Base-by-base conservation (phyloP, 2,329 filamentous ascomycete species). In the Colletotrichum sansevieriae region DNA sequence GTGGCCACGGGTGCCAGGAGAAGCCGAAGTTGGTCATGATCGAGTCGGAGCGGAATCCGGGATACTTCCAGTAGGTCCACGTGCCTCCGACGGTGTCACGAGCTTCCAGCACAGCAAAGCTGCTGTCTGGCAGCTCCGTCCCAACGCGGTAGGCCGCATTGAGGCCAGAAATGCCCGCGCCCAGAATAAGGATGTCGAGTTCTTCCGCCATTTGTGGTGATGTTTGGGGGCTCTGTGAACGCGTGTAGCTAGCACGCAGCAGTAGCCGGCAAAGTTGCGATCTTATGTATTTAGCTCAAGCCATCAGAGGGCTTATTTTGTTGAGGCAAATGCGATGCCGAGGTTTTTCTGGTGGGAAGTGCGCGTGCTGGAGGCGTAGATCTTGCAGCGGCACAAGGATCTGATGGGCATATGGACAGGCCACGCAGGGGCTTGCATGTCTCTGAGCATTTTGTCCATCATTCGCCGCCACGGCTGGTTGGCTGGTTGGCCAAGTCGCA, bases 41-140 rank as follows among this genome's bases (percentile, higher is more conserved):
- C 1, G 88, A 90, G 75, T 92, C 90, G 46, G 88, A 91, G 43
- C 90, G 87, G 66, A 94, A 87, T 43, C 92, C 91, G 0, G 92
- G 92, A 75, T 94, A 95, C 51, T 86, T 88, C 83, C 93, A 95
- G 63, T 94, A 86, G 73, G 88, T 87, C 92, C 92, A 95, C 13
- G 92, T 95, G 33, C 92, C 92, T 12, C 92, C 92, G 9, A 94
- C 82, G 47, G 85, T 82, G 64, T 85, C 79, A 62, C 91, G 88
- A 4, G 84, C 85, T 77, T 95, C 92, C 49, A 95, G 85, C 54
- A 95, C 87, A 51, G 86, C 83, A 74, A 90, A 93, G 41, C 80
- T 83, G 49, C 76, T 75, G 64, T 85, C 78, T 0, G 92, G 91
- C 6, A 90, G 79, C 65, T 84, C 76, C 1, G 83, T 82, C 71